Evolutionary conservation across 306 rosid genomes (phyloP), one percentile per base, ranked within the genome.

Genomic region (Sindora glabra): DNA sequence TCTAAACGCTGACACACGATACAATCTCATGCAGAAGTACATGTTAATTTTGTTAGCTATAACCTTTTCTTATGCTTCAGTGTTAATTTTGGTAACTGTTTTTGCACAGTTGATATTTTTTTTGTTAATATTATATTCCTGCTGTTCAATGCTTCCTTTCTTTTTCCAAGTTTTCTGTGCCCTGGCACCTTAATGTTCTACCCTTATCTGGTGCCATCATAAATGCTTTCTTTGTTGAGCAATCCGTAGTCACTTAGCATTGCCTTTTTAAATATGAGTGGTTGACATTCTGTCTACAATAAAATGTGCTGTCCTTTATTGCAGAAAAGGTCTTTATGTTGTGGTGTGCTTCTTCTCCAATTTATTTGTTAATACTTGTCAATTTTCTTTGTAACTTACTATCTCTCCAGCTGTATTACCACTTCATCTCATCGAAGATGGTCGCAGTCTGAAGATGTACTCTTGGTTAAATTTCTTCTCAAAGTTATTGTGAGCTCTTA

Each of bases 391-490:
- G 25, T 47, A 19, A 50, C 64, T 15, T 59, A 49, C 70, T 59
- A 19, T 15, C 21, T 69, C 23, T 40, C 34, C 81, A 92, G 98
- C 59, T 80, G 78, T 48, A 68, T 87, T 48, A 59, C 72, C 47
- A 67, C 64, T 29, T 32, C 33, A 0, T 77, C 82, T 32, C 81
- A 68, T 34, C 75, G 82, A 58, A 83, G 86, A 66, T 69, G 68
- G 57, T 72, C 72, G 21, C 67, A 68, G 10, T 58, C 84, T 14
- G 88, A 83, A 72, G 88, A 86, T 67, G 36, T 68, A 61, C 73
- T 72, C 53, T 63, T 88, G 49, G 81, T 86, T 54, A 76, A 76
- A 78, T 84, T 92, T 68, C 85, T 88, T 27, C 76, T 92, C 42
- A 71, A 79, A n/a, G 63, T 89, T 61, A 81, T 92, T 64, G 54